Conservation (phyloP, 2,329 filamentous ascomycete genomes). For the Blumeria hordei region DNA sequence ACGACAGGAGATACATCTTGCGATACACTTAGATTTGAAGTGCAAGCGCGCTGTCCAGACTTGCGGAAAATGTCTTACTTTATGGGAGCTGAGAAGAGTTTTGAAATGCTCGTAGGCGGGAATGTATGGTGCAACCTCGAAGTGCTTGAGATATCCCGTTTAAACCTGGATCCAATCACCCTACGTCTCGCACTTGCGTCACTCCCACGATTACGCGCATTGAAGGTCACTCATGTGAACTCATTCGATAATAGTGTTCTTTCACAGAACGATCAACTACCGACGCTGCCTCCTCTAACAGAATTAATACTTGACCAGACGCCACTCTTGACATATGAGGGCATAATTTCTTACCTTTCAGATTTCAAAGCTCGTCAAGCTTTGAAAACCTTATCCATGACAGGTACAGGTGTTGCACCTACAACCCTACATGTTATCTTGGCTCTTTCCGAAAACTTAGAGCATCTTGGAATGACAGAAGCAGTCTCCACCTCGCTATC, state of each 20-base stretch:
- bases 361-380: constrained; percentile 30
- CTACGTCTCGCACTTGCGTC: constrained; percentile 47
- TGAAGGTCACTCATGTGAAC: constrained; percentile 47
- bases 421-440: constrained; percentile 20
- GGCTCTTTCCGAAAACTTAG: constrained; percentile 18
- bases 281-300: constrained; percentile 50
- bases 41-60: constrained; percentile 62
- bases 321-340: constrained; percentile 45
- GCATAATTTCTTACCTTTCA: constrained; percentile 44
- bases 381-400: constrained; percentile 45
- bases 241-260: constrained; percentile 62
- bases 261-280: constrained; percentile 34
- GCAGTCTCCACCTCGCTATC: constrained; percentile 32
- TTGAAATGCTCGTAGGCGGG: constrained; percentile 43
- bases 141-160: constrained; percentile 42
- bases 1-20: constrained; percentile 60
- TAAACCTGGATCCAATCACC: constrained; percentile 45
- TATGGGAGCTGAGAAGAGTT: constrained; percentile 50
- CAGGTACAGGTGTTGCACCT: constrained; percentile 42
- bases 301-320: constrained; percentile 49
- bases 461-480: constrained; percentile 27
- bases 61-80: constrained; percentile 77
- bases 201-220: constrained; percentile 41
- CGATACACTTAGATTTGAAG: constrained; percentile 53
- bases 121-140: constrained; percentile 46